Evolutionary conservation across 2,329 filamentous ascomycete genomes (phyloP), one percentile per base, ranked within the genome.

Genomic region (Stachybotrys elegans): DNA sequence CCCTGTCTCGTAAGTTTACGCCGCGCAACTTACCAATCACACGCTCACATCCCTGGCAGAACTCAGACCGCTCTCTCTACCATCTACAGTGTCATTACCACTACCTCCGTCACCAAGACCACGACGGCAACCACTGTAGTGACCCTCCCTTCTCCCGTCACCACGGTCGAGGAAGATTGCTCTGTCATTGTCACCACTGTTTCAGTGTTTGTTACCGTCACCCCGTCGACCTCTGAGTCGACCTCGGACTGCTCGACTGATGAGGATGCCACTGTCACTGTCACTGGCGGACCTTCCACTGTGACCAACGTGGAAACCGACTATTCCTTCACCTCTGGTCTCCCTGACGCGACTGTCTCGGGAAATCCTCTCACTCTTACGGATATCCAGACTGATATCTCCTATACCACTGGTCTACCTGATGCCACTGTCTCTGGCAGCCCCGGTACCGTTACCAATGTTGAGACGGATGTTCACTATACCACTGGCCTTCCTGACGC

Each of bases 41-140:
- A 9, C n/a, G 6, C 12, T 6, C 9, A 42, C 46, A 55, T 37
- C 58, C 43, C 14, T 20, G 19, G 19, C 14, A 66, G 64, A 31
- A 67, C 64, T 7, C 55, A 59, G 40, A 66, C 63, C 17, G 51
- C 54, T 17, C 46, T 60, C 34, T 56, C 56, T 19, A 66, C 63
- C 34, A 54, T 65, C 42, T 67, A 65, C 49, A 60, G 53, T 41
- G 44, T 61, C 43, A 53, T 48, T 22, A 54, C 43, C 14, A 45
- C 48, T 11, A n/a, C n/a, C n/a, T n/a, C n/a, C n/a, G n/a, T n/a
- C n/a, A n/a, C n/a, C n/a, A n/a, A n/a, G n/a, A n/a, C n/a, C n/a
- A n/a, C n/a, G n/a, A n/a, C n/a, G n/a, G n/a, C n/a, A n/a, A n/a
- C n/a, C n/a, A n/a, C n/a, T n/a, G n/a, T n/a, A n/a, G 43, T 50